A percentile compares a stretch with the other conserved stretches of the same genome.
Evolutionary conservation across 495 filamentous ascomycete genomes (phyloP).

Genomic region (Aspergillus funiculosus): DNA sequence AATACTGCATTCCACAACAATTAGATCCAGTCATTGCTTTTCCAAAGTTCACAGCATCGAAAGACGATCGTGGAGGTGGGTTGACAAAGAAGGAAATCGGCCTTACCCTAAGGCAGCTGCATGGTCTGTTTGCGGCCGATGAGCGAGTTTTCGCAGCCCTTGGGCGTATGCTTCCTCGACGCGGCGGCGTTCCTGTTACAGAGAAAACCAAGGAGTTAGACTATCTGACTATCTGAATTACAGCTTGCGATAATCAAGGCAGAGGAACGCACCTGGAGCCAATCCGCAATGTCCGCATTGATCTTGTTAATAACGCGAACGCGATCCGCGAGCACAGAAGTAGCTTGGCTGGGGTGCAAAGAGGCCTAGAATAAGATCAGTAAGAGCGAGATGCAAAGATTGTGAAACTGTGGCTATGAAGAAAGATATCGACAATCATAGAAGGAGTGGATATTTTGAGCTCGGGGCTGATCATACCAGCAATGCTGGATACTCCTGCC

Average conservation of each 20-base stretch:
- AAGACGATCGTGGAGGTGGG: no score
- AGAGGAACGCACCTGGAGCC: constrained; percentile 70
- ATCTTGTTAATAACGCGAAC: constrained; percentile 78
- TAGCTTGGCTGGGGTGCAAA: constrained; percentile 80
- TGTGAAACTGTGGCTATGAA: background rate
- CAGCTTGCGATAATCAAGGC: background rate
- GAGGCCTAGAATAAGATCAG: constrained; percentile 53
- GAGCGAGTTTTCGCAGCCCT: constrained; percentile 73
- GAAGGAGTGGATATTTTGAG: constrained; percentile 3
- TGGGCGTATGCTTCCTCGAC: constrained; percentile 88
- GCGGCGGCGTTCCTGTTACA: constrained; percentile 74
- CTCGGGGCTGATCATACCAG: constrained; percentile 61
- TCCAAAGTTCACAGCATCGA: no score
- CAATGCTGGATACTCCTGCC: constrained; percentile 92
- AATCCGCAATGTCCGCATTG: constrained; percentile 92
- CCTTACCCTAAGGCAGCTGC: constrained; percentile 78
- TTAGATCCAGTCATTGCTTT: background rate
- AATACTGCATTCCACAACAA: constrained; percentile 48
- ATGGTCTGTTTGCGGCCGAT: constrained; percentile 62
- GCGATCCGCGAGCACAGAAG: constrained; percentile 77
- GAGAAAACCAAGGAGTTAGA: background rate
- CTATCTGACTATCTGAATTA: background rate
- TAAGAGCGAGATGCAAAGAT: constrained; percentile 9
- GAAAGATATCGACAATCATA: background rate
- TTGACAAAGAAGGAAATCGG: constrained; percentile 2